Evolutionary conservation across 179 eudicot species (phyloP), one percentile per base, ranked within the genome.

Genomic region (Spergularia azorica): DNA sequence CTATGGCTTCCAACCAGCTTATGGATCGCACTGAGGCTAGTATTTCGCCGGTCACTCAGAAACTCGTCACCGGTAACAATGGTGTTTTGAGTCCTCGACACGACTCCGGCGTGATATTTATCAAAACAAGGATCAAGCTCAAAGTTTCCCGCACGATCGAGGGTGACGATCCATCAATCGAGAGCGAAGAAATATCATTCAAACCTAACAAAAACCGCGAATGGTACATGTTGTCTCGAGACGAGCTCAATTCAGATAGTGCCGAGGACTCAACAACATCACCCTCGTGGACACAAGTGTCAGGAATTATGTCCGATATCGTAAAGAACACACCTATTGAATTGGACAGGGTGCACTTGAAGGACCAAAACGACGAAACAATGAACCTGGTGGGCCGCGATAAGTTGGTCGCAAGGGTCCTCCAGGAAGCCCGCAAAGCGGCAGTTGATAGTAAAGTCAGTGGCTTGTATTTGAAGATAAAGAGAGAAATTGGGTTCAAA

Each of bases 121-220:
- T 74, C 43, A 52, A 61, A 50, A 13, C 56, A 38, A 63, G 46
- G 52, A 9, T 63, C 43, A 74, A 74, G 50, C 59, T 74, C n/a
- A 21, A 62, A 39, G n/a, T 59, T 4, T 38, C 10, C 60, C 17
- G 36, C 6, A 26, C 60, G 3, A 14, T 16, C 15, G 16, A 2
- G 2, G 11, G 9, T 2, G 10, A 3, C 1, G 38, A 15, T 2
- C 1, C 48, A 15, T 15, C 62, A 32, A 21, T 7, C 9, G 14
- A 14, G 20, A 14, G 4, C 57, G 9, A 71, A 39, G 4, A 3
- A 36, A 36, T 36, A 36, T 3, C 39, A 36, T 54, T 5, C 62
- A 54, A 26, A 36, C 39, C 55, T 0, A 6, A 9, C 0, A 73
- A 43, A 60, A 13, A 60, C 77, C 16, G 6, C 6, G 12, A 10